Conservation (phyloP, 805 yeast genomes). For the Yamadazyma sp. region DNA sequence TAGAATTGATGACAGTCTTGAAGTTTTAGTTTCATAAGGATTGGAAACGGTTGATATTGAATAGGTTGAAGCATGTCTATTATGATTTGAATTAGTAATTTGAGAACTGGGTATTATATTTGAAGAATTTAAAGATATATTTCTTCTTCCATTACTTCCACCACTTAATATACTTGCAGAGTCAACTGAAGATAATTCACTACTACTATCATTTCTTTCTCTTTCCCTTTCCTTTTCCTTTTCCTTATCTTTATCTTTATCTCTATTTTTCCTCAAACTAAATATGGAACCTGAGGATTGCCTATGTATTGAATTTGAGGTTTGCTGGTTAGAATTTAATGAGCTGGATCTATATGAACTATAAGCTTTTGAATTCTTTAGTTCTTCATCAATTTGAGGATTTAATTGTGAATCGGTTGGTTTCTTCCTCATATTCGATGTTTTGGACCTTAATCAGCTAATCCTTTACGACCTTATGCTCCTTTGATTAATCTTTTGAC, state of each 20-base stretch:
- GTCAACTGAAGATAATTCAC: conserved; percentile 33
- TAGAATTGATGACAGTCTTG: conserved; percentile 4
- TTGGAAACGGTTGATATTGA: conserved; percentile 28
- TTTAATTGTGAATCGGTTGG: conserved; percentile 18
- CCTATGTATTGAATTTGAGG: conserved; percentile 14
- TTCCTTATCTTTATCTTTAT: conserved; percentile 10
- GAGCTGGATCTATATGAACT: conserved; percentile 12
- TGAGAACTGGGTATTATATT: conserved; percentile 29
- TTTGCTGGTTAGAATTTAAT: conserved; percentile 3
- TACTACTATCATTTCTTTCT: conserved; percentile 15
- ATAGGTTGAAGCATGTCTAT: conserved; percentile 40
- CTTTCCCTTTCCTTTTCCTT: conserved; percentile 11
- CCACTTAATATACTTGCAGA: conserved; percentile 26
- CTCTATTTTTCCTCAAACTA: conserved; percentile 30
- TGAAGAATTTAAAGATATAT: conserved; percentile 12
- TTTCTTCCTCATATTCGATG: conserved; percentile 20
- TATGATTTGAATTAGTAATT: conserved; percentile 30
- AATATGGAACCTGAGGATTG: conserved; percentile 36
- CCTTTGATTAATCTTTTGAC: too few species aligned
- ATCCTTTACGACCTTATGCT: too few species aligned
- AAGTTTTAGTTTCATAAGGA: conserved; percentile 28
- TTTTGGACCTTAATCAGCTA: too few species aligned
- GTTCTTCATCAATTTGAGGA: conserved; percentile 23
- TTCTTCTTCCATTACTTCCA: conserved; percentile 15
- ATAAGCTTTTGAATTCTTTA: conserved; percentile 28